Evolutionary conservation across 1,139 yeast species (phyloP).

Genomic region (Zhuliangozyma parablackwelliae): DNA sequence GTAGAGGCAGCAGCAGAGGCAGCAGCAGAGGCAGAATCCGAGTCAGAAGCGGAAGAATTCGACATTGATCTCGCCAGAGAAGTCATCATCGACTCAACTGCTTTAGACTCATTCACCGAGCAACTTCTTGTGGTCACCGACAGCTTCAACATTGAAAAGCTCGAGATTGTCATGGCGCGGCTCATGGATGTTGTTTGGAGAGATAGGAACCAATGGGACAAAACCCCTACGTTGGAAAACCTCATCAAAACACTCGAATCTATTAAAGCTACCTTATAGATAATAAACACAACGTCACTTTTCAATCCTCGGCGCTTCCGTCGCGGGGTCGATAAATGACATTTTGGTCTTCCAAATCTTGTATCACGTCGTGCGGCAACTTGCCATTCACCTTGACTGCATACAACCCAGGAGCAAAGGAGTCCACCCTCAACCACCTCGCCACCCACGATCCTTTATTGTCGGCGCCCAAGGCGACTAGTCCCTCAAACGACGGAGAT

Average conservation of each 20-base stretch:
- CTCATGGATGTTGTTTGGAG: conserved; percentile 76
- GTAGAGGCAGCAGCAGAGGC: neutral
- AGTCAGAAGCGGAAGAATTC: conserved; percentile 22
- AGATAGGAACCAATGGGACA: conserved; percentile 64
- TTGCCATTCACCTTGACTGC: conserved; percentile 94
- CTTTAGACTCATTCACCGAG: conserved; percentile 15
- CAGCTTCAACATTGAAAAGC: conserved; percentile 56
- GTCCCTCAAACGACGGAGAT: conserved; percentile 94
- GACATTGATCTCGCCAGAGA: conserved; percentile 14
- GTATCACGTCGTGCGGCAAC: conserved; percentile 80
- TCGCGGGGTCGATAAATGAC: conserved; percentile 91
- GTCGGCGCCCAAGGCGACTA: conserved; percentile 86
- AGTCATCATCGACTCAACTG: conserved; percentile 14
- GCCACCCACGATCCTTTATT: conserved; percentile 90
- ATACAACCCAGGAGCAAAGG: conserved; percentile 83
- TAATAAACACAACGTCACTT: neutral
- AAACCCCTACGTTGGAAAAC: conserved; percentile 35
- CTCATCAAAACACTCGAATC: conserved; percentile 18
- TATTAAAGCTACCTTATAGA: conserved; percentile 6
- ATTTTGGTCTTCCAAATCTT: conserved; percentile 66
- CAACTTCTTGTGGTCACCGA: conserved; percentile 36
- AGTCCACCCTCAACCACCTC: conserved; percentile 89
- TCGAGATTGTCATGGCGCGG: conserved; percentile 71
- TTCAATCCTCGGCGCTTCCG: conserved; percentile 81
- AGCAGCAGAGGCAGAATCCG: conserved; percentile 11